Conservation (phyloP, 352 stramenopile species). For the Globisporangium polare region DNA sequence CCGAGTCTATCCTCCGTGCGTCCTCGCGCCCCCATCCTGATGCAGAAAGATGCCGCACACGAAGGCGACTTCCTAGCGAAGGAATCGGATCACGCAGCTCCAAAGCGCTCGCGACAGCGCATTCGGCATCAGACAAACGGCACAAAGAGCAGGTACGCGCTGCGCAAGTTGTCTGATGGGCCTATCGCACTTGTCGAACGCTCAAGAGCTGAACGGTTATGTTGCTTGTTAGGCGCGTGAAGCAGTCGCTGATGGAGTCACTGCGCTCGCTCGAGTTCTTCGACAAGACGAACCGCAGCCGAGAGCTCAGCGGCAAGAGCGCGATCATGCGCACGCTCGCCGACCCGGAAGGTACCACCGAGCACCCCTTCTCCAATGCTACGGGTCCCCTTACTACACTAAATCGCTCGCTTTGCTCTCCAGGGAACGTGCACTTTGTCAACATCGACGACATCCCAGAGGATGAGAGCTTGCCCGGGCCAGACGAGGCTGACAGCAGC, state of each 20-base stretch:
- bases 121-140: slow-evolving; percentile 22
- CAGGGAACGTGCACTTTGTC: slow-evolving; percentile 71
- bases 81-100: slow-evolving; percentile 27
- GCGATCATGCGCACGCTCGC: slow-evolving; percentile 53
- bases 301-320: slow-evolving; percentile 54
- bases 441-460: slow-evolving; percentile 61
- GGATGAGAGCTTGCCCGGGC: slow-evolving; percentile 9
- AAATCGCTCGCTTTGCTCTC: background rate
- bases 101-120: slow-evolving; percentile 46
- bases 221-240: slow-evolving; percentile 36
- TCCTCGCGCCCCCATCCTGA: slow-evolving; percentile 48
- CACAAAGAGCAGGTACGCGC: slow-evolving; percentile 27
- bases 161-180: background rate
- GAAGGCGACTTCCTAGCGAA: slow-evolving; percentile 46
- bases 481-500: slow-evolving; percentile 9
- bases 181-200: background rate
- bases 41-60: slow-evolving; percentile 39
- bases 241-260: slow-evolving; percentile 68
- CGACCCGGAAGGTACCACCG: slow-evolving; percentile 54
- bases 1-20: slow-evolving; percentile 30
- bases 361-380: no score
- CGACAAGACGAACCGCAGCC: slow-evolving; percentile 66
- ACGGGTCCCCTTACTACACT: no score
- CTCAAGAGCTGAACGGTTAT: background rate
- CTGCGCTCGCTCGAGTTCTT: slow-evolving; percentile 70